These are phyloP conservation scores for Aechmea fasciata DNA, from an alignment of 176 grass and related monocot genomes.

Conservation along the genomic window DNA sequence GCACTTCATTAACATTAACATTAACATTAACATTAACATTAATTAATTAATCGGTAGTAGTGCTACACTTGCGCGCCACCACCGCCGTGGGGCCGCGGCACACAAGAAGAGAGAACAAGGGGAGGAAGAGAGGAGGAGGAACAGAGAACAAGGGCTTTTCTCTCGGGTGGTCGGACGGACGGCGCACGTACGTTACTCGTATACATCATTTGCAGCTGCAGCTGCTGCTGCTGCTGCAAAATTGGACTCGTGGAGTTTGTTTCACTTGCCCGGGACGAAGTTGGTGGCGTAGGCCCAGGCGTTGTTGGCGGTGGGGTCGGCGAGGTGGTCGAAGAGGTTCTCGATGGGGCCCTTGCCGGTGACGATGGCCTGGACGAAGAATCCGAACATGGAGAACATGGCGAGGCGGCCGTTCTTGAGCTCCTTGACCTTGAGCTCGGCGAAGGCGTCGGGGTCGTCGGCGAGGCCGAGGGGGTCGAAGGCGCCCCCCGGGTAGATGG, in stretches of 20 bases:
- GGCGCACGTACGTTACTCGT: neutral
- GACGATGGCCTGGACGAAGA: constrained; percentile 4
- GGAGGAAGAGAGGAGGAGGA: too few relatives aligned
- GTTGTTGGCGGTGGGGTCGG: constrained; percentile 17
- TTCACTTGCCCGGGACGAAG: constrained; percentile 38
- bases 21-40: too few relatives aligned
- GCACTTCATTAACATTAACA: too few relatives aligned
- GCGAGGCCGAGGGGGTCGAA: neutral
- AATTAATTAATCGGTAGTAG: too few relatives aligned
- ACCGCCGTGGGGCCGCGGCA: too few relatives aligned
- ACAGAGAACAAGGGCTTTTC: too few relatives aligned
- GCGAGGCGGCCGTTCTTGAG: neutral
- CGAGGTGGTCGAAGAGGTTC: constrained; percentile 2
- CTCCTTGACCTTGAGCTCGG: constrained; percentile 3
- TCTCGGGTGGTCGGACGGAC: neutral
- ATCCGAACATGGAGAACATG: constrained; percentile 1
- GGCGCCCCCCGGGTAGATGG: neutral
- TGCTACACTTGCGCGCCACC: too few relatives aligned
- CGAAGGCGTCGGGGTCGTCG: neutral
- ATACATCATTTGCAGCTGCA: neutral
- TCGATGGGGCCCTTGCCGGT: constrained; percentile 4
- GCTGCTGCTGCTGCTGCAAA: too few relatives aligned
- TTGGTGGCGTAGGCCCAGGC: constrained; percentile 38
- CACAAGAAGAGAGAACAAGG: too few relatives aligned
- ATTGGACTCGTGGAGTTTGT: neutral